Conservation (phyloP, 2,329 filamentous ascomycete genomes). For the Grosmannia clavigera region DNA sequence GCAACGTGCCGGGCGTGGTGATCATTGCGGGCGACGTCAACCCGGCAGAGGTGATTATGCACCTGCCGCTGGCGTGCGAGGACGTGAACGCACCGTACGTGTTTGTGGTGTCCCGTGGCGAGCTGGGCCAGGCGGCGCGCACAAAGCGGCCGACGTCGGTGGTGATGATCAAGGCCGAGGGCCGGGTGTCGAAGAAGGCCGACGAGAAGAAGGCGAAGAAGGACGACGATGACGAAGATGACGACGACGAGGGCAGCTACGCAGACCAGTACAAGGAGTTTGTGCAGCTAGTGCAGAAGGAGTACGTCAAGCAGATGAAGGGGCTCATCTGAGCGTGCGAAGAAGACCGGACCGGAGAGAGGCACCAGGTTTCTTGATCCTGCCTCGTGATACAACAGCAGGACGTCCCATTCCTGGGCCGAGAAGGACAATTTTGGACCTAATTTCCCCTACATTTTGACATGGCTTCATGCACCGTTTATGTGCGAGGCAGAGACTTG, state of each 20-base stretch:
- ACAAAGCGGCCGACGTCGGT: conserved; percentile 96
- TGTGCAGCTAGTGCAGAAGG: conserved; percentile 54
- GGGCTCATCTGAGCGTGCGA: conserved; percentile 12
- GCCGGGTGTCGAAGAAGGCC: conserved; percentile 8
- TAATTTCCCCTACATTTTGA: not conserved
- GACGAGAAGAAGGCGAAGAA: conserved; percentile 46
- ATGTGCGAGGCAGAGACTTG: not conserved
- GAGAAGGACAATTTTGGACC: not conserved
- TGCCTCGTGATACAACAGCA: not conserved
- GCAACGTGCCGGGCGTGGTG: conserved; percentile 56
- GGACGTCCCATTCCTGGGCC: not conserved
- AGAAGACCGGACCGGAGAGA: conserved; percentile 6
- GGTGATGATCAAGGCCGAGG: conserved; percentile 56
- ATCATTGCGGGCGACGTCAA: conserved; percentile 95
- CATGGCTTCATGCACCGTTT: not conserved
- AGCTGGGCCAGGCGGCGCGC: conserved; percentile 83
- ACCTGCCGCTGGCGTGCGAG: conserved; percentile 95
- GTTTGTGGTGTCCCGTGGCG: conserved; percentile 83
- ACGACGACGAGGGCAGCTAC: conserved; percentile 46
- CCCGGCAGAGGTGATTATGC: conserved; percentile 96
- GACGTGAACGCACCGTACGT: conserved; percentile 96
- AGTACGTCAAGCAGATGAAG: conserved; percentile 43
- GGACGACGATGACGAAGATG: conserved; percentile 27
- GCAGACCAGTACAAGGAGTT: conserved; percentile 51
- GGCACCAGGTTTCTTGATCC: not conserved